Percentiles rank a stretch among this genome's conserved stretches.
Evolutionary conservation across 176 grass and related monocot genomes (phyloP).

Genomic region (Elymus sibiricus): DNA sequence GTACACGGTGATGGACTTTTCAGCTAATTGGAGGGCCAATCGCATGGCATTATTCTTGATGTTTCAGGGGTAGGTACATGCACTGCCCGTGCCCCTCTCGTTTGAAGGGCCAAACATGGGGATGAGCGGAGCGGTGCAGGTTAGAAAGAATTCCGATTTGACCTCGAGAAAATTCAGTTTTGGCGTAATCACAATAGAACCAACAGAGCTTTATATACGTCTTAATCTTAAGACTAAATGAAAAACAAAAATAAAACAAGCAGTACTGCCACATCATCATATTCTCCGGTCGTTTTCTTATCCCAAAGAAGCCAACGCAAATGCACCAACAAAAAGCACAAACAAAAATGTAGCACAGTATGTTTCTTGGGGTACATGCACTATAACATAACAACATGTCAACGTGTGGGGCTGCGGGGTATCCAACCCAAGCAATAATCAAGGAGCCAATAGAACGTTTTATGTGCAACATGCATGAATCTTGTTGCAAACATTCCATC

Average conservation of each 20-base stretch:
- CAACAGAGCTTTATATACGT: neutral
- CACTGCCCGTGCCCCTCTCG: neutral
- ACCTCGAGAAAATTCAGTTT: neutral
- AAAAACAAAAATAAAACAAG: neutral
- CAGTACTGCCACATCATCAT: neutral
- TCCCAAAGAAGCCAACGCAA: neutral
- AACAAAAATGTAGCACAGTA: neutral
- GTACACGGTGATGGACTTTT: neutral
- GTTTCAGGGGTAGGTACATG: neutral
- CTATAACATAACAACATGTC: neutral
- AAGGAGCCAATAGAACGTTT: neutral
- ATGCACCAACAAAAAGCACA: too few relatives aligned
- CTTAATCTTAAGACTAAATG: neutral
- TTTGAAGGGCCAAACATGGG: too few relatives aligned
- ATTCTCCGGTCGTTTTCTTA: neutral
- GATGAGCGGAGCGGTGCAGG: neutral
- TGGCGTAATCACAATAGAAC: neutral
- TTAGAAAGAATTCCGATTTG: neutral
- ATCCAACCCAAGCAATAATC: neutral
- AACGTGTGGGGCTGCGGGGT: neutral
- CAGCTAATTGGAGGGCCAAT: constrained; percentile 17
- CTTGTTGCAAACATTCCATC: constrained; percentile 2
- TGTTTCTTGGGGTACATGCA: too few relatives aligned
- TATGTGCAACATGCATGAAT: neutral
- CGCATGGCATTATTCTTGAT: neutral